Base-by-base conservation (phyloP, 345 rosid species). In the Eucalyptus brandiana region DNA sequence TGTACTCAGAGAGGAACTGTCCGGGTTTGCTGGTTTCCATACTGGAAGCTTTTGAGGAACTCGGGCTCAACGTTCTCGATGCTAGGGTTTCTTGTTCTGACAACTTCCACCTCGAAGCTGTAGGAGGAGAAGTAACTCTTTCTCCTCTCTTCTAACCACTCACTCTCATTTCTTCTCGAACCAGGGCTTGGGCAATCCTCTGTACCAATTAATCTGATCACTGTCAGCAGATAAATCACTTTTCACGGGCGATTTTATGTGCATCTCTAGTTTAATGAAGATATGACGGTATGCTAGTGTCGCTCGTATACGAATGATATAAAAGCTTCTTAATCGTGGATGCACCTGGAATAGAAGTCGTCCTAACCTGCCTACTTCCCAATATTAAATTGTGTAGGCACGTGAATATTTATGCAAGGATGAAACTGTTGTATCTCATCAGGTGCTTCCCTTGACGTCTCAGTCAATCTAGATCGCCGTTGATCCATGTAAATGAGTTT, bases 11-110 rank as follows among this genome's bases (percentile, higher is more conserved):
- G 86, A 92, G 92, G 49, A 93, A 93, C 81, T 93, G 95, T 58
- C 89, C 88, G 2, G 95, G 95, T 26, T 88, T 96, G 92, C 93
- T 96, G 87, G 95, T 94, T 81, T 93, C 94, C 86, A 90, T 96
- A 88, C 90, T 96, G 91, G 95, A 94, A 93, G 95, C 93, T n/a
- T 96, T 96, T 88, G 97, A 96, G 72, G 94, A 93, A 86, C 93
- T 96, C 86, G 96, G 96, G 65, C 96, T 96, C 42, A 94, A 93
- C 44, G 94, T 96, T 72, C 92, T 93, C 88, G 94, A 96, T 87
- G 98, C 97, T 92, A 95, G 96, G 95, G 95, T 92, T 96, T 96
- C 96, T 17, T 94, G 96, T 87, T 89, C 94, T 12, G 93, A 94
- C 51, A 89, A 89, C 16, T 95, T 96, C 90, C 94, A 91, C 76